Conservation (phyloP, 2,329 filamentous ascomycete genomes). For the Atkinsonella hypoxylon region DNA sequence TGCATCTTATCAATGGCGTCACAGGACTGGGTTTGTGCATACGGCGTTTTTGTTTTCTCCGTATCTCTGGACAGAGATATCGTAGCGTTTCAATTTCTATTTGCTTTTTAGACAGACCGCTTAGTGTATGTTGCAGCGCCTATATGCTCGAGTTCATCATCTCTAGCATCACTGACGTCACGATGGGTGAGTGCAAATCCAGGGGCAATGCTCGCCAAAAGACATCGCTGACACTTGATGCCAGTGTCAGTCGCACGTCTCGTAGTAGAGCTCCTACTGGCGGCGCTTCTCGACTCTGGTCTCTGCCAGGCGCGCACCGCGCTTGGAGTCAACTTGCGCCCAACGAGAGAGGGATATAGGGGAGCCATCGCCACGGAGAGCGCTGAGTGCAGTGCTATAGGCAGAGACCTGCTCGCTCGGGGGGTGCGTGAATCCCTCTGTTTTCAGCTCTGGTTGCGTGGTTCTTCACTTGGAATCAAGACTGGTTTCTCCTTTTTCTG, state of each 20-base stretch:
- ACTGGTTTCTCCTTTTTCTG: too few relatives aligned
- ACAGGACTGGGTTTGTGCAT: too few relatives aligned
- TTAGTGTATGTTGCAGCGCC: too few relatives aligned
- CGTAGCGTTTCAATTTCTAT: too few relatives aligned
- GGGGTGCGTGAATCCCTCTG: slow-evolving; percentile 28
- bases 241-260: not conserved
- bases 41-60: too few relatives aligned
- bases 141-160: too few relatives aligned
- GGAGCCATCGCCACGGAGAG: slow-evolving; percentile 64
- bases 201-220: not conserved
- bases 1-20: too few relatives aligned
- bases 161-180: not conserved
- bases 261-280: slow-evolving; percentile 1
- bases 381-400: slow-evolving; percentile 56
- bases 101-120: too few relatives aligned
- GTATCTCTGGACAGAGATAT: too few relatives aligned
- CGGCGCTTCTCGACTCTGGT: slow-evolving; percentile 1
- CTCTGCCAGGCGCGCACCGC: slow-evolving; percentile 7
- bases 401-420: slow-evolving; percentile 45
- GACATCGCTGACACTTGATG: not conserved
- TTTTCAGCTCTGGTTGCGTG: too few relatives aligned
- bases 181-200: not conserved
- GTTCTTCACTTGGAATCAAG: too few relatives aligned
- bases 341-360: slow-evolving; percentile 10
- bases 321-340: slow-evolving; percentile 14